These are phyloP conservation scores for Solanum clarkiae DNA, from an alignment of 257 asterid species.

Conservation along the genomic window DNA sequence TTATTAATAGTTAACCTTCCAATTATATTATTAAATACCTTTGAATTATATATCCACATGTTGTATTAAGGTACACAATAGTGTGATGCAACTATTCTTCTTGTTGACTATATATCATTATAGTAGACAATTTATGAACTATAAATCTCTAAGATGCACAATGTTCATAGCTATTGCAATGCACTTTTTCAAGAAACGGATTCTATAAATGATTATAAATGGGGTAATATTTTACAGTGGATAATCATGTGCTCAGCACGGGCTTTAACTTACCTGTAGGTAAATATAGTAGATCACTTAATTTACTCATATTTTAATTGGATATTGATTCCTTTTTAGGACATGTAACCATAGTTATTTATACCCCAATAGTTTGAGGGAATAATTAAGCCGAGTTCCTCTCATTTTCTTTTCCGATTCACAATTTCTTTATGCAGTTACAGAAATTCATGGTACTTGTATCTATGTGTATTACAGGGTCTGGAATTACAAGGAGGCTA, in stretches of 20 bases:
- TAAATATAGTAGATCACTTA: not conserved
- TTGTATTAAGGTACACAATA: not conserved
- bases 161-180: not conserved
- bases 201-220: not conserved
- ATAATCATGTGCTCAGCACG: not conserved
- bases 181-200: not conserved
- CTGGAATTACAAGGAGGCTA: conserved; percentile 42
- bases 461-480: conserved; percentile 1
- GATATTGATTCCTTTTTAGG: not conserved
- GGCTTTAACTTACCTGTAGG: not conserved
- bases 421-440: not conserved
- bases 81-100: not conserved
- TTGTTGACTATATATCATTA: not conserved
- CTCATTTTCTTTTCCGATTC: not conserved
- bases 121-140: not conserved
- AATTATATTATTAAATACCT: not conserved
- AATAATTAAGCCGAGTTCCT: not conserved
- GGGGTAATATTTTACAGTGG: not conserved
- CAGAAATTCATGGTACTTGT: not conserved
- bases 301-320: not conserved
- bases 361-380: not conserved
- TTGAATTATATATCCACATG: not conserved
- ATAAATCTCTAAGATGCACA: not conserved
- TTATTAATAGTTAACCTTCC: not conserved
- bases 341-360: not conserved